Evolutionary conservation across 352 stramenopile species (phyloP).

Genomic region (Aphanomyces astaci): DNA sequence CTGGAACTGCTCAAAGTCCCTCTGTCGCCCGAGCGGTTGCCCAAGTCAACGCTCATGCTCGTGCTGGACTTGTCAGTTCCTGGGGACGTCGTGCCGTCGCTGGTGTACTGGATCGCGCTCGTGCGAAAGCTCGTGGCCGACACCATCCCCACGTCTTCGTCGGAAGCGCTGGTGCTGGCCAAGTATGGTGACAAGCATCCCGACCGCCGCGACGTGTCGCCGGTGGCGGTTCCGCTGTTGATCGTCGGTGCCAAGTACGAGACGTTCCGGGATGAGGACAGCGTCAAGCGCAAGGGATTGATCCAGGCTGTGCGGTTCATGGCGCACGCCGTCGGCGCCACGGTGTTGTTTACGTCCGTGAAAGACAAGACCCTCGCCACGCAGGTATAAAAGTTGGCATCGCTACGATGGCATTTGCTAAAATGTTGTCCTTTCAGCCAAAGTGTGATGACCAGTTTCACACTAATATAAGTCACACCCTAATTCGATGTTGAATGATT

Average conservation of each 20-base stretch:
- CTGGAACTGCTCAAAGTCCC: slow-evolving; percentile 81
- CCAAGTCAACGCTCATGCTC: slow-evolving; percentile 69
- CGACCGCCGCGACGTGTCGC: slow-evolving; percentile 64
- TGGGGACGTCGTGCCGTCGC: slow-evolving; percentile 61
- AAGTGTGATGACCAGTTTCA: too few species aligned
- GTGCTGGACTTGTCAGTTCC: slow-evolving; percentile 77
- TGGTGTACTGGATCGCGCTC: slow-evolving; percentile 71
- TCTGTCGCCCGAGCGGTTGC: slow-evolving; percentile 61
- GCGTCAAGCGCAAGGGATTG: slow-evolving; percentile 73
- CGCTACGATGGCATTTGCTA: too few species aligned
- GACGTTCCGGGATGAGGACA: slow-evolving; percentile 80
- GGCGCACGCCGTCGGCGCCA: slow-evolving; percentile 80
- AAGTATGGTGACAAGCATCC: slow-evolving; percentile 54
- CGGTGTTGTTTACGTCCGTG: slow-evolving; percentile 72
- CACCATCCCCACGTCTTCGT: slow-evolving; percentile 10
- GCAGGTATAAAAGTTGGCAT: too few species aligned
- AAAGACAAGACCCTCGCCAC: slow-evolving; percentile 79
- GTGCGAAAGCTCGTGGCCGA: slow-evolving; percentile 46
- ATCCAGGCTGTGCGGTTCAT: slow-evolving; percentile 80
- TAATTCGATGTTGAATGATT: too few species aligned
- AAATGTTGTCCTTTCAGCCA: too few species aligned
- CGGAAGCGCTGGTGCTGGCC: slow-evolving; percentile 21
- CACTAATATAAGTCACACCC: too few species aligned
- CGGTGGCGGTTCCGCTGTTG: slow-evolving; percentile 66
- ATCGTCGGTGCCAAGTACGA: slow-evolving; percentile 88